These are phyloP conservation scores for Ophiosphaerella narmari DNA, from an alignment of 2,329 filamentous ascomycete species.

Conservation along the genomic window DNA sequence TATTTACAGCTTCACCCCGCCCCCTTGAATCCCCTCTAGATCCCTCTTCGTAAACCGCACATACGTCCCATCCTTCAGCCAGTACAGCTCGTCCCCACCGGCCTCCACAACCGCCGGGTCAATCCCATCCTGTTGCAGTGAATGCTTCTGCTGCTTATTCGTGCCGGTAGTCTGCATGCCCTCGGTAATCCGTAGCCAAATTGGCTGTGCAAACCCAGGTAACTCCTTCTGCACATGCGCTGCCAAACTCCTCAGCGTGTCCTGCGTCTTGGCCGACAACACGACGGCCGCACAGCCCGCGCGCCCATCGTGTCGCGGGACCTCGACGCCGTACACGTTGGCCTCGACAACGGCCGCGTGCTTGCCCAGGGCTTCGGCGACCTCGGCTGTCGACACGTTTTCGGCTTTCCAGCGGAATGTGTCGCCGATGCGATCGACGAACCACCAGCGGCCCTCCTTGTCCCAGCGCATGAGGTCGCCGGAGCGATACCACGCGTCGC, in stretches of 20 bases:
- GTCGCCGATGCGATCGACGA: constrained; percentile 46
- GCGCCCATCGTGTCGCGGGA: constrained; percentile 51
- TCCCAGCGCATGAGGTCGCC: constrained; percentile 43
- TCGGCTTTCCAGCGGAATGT: constrained; percentile 52
- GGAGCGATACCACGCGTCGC: constrained; percentile 46
- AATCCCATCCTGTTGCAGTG: constrained; percentile 49
- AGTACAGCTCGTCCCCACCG: constrained; percentile 47
- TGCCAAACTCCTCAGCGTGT: constrained; percentile 29
- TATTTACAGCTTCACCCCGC: constrained; percentile 34
- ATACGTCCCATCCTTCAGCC: constrained; percentile 43
- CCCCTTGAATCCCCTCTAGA: constrained; percentile 30
- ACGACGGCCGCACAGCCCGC: constrained; percentile 53
- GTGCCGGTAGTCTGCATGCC: constrained; percentile 52
- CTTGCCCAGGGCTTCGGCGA: constrained; percentile 47
- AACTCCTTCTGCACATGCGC: constrained; percentile 45
- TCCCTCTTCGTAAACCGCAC: constrained; percentile 30
- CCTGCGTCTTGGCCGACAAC: constrained; percentile 21
- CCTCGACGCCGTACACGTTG: constrained; percentile 53
- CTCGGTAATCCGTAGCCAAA: constrained; percentile 49
- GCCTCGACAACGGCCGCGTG: constrained; percentile 48
- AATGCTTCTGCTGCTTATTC: constrained; percentile 53
- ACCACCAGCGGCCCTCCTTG: constrained; percentile 41
- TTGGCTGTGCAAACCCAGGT: constrained; percentile 51
- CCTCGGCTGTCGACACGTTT: constrained; percentile 53
- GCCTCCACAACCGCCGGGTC: constrained; percentile 44